These are phyloP conservation scores for Exsudoporus floridanus DNA, from an alignment of 1,284 basidiomycete genomes.

Conservation along the genomic window DNA sequence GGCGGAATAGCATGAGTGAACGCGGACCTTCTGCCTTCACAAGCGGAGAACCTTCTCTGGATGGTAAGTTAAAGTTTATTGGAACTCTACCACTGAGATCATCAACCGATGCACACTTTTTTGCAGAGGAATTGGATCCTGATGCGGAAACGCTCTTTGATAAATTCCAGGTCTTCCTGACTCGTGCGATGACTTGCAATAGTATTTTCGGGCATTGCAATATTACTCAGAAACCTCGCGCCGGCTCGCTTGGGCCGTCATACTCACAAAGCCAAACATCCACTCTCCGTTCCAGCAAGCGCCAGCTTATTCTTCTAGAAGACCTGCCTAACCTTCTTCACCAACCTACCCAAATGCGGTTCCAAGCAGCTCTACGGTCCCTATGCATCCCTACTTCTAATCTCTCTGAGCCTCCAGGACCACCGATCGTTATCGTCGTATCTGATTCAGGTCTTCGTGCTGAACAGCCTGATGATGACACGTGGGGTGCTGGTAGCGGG, in stretches of 20 bases:
- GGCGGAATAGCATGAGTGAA: conserved; percentile 67
- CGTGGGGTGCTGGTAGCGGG: conserved; percentile 42
- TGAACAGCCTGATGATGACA: conserved; percentile 57
- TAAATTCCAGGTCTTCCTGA: conserved; percentile 79
- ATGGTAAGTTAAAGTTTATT: conserved; percentile 9
- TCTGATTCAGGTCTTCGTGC: conserved; percentile 81
- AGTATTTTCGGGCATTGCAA: conserved; percentile 45
- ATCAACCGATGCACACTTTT: not conserved
- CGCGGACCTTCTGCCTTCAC: conserved; percentile 7
- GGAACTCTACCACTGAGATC: not conserved
- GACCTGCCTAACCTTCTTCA: conserved; percentile 91
- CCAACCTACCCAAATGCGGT: conserved; percentile 65
- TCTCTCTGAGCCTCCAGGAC: conserved; percentile 33
- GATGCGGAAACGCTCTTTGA: conserved; percentile 64
- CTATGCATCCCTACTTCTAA: conserved; percentile 47
- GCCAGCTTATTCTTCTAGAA: conserved; percentile 80
- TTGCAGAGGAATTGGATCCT: conserved; percentile 16
- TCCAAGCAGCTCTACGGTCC: conserved; percentile 70
- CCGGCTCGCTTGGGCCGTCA: conserved; percentile 1
- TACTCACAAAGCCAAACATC: conserved; percentile 3
- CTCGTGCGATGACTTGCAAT: conserved; percentile 67
- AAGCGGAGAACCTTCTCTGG: not conserved
- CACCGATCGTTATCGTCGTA: conserved; percentile 81
- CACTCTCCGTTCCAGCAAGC: conserved; percentile 23
- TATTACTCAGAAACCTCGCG: conserved; percentile 17